Base-by-base conservation (phyloP, 257 asterid species). In the Parsonsia alboflavescens region DNA sequence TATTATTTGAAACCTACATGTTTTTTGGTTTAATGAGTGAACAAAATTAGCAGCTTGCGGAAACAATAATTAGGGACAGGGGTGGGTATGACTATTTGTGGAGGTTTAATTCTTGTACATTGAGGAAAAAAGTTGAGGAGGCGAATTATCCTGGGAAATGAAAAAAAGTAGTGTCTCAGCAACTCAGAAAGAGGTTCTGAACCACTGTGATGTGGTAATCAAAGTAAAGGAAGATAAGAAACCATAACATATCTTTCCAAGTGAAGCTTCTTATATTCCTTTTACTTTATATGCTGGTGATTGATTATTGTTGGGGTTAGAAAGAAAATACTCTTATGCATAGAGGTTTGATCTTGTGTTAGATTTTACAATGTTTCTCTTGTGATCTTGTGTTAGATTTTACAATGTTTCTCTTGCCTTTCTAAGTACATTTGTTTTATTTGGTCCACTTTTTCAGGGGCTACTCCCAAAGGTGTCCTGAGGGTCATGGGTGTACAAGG, bases 401-500 rank as follows among this genome's bases (percentile, higher is more conserved):
- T 7, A 4, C 58, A 26, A 10, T 58, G 46, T 62, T 36, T 21
- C 12, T 48, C 2, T 62, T 62, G 11, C 0, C 15, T 62, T 15
- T 26, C 42, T 26, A 19, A 62, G 46, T 62, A 65, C 21, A 58
- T 57, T 48, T 78, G 52, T 78, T 72, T 74, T 70, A 58, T 56
- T 58, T 74, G 70, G n/a, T 48, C 72, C 75, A 45, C 10, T 83
- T 21, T 79, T 86, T 76, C 87, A 92, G 99, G 99, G 82, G 99
- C 99, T 76, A 94, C 99, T 61, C 99, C 99, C 22, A 94, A 94
- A 82, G 99, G 99, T 76, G 99, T 94, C 73, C 97, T 94, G 52
- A 80, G 99, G 80, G 96, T 92, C 68, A 94, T 94, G 99, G 99
- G 99, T 72, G 97, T 94, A 78, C 97, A 92, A 86, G 96, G 96